Evolutionary conservation across 2,329 filamentous ascomycete species (phyloP).

Genomic region (Diplodia intermedia): DNA sequence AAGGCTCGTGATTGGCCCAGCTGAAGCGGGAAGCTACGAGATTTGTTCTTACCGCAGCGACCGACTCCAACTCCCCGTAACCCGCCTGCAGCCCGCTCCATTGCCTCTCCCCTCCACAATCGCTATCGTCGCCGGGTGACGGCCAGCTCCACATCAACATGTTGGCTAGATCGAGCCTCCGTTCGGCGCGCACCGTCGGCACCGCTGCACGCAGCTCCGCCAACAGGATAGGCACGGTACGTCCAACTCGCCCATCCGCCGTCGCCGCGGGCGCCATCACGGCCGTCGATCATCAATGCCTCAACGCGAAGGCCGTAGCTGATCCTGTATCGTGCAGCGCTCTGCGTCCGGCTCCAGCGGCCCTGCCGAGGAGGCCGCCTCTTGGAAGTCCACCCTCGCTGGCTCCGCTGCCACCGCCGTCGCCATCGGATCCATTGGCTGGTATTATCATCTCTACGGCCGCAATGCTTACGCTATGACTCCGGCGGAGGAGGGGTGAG

Average conservation of each 20-base stretch:
- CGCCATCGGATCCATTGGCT: conserved; percentile 87
- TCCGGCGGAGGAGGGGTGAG: conserved; percentile 97
- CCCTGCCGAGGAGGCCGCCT: conserved; percentile 73
- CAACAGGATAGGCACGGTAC: conserved; percentile 57
- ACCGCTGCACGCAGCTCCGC: conserved; percentile 73
- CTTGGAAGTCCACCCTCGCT: conserved; percentile 84
- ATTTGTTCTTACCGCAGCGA: conserved; percentile 26
- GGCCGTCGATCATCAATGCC: conserved; percentile 32
- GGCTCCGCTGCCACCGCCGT: conserved; percentile 85
- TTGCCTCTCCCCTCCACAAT: conserved; percentile 46
- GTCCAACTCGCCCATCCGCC: conserved; percentile 43
- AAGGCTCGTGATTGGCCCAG: conserved; percentile 24
- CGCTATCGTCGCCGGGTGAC: conserved; percentile 43
- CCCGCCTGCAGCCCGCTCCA: conserved; percentile 30
- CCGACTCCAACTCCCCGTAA: conserved; percentile 32
- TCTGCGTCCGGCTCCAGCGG: conserved; percentile 73
- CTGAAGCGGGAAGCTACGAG: conserved; percentile 30
- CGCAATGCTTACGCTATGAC: conserved; percentile 87
- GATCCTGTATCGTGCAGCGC: conserved; percentile 54
- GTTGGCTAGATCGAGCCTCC: conserved; percentile 92
- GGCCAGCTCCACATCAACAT: conserved; percentile 66
- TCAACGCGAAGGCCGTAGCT: conserved; percentile 37
- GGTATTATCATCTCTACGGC: conserved; percentile 98
- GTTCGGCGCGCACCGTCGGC: conserved; percentile 85
- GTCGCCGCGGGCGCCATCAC: conserved; percentile 38